Base-by-base conservation (phyloP, 139 green algal species). In the Trebouxia sp. region DNA sequence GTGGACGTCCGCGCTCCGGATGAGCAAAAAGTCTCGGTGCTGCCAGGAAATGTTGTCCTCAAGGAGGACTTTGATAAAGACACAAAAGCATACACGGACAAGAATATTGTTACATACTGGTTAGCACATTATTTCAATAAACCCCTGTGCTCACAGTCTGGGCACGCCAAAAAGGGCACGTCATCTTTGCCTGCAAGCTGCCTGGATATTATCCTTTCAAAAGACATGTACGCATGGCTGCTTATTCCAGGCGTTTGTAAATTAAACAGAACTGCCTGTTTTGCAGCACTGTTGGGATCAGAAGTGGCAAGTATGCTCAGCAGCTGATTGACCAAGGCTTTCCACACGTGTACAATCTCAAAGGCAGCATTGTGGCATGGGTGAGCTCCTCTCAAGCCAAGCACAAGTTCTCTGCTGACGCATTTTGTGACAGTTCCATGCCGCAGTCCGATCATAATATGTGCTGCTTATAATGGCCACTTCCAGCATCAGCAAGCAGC, bases 211-310 rank as follows among this genome's bases (percentile, higher is more conserved):
- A n/a, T n/a, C n/a, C n/a, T n/a, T n/a, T n/a, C n/a, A n/a, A n/a
- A n/a, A n/a, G n/a, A n/a, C n/a, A n/a, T n/a, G n/a, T n/a, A n/a
- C n/a, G n/a, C n/a, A n/a, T n/a, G n/a, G n/a, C n/a, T n/a, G n/a
- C n/a, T n/a, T n/a, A n/a, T n/a, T n/a, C n/a, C 28, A 43, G 30
- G n/a, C 7, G 11, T 17, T 30, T 41, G 28, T 30, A 69, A 42
- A 26, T 39, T 69, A 1, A 26, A 8, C 30, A 42, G 58, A 37
- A 30, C 56, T 37, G 38, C 1, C 8, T 75, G 35, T 32, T 32
- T 7, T 91, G 91, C 78, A 91, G 87, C 65, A 91, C 87, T 14
- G 85, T 91, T 39, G 87, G 87, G 24, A 88, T 83, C 42, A 80
- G 87, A 74, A 91, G 87, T 53, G 76, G 80, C 32, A 32, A 85